Percentiles rank a stretch among this genome's conserved stretches.
phyloP scores from a whole-genome alignment of 768 basidiomycete genomes.

The Zangia roseola region DNA sequence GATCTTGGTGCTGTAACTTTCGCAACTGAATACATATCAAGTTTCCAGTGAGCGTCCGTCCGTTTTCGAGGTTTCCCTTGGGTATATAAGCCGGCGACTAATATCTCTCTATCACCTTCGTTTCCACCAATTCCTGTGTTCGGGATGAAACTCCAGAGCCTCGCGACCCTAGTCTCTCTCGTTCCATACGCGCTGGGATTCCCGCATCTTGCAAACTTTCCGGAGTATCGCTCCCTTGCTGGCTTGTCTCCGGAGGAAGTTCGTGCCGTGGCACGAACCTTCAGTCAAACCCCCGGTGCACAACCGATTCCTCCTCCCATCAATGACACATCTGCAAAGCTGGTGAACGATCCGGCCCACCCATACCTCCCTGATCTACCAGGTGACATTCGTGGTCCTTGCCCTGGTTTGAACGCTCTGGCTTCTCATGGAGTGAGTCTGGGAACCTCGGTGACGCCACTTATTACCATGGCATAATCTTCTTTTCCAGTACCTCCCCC shows the following conservation, averaged over 20 bases:
- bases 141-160: conserved; percentile 1
- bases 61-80: too few species aligned
- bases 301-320: conserved; percentile 24
- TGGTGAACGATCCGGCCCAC: conserved; percentile 20
- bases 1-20: too few species aligned
- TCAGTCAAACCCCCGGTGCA: conserved; percentile 20
- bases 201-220: conserved; percentile 16
- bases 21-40: too few species aligned
- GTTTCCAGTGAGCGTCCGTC: too few species aligned
- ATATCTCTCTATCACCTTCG: too few species aligned
- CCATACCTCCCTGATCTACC: conserved; percentile 14
- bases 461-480: background rate
- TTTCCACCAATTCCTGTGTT: too few species aligned
- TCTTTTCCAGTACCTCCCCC: conserved; percentile 17
- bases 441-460: background rate
- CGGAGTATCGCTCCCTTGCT: conserved; percentile 19
- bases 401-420: conserved; percentile 25
- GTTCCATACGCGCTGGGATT: conserved; percentile 11
- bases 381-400: conserved; percentile 27
- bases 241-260: conserved; percentile 19
- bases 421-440: conserved; percentile 27
- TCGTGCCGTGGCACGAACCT: conserved; percentile 10
- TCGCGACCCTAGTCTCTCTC: conserved; percentile 3
- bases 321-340: conserved; percentile 24
- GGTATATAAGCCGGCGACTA: too few species aligned